These are phyloP conservation scores for Scedosporium aurantiacum DNA, from an alignment of 2,329 filamentous ascomycete genomes.

Conservation along the genomic window DNA sequence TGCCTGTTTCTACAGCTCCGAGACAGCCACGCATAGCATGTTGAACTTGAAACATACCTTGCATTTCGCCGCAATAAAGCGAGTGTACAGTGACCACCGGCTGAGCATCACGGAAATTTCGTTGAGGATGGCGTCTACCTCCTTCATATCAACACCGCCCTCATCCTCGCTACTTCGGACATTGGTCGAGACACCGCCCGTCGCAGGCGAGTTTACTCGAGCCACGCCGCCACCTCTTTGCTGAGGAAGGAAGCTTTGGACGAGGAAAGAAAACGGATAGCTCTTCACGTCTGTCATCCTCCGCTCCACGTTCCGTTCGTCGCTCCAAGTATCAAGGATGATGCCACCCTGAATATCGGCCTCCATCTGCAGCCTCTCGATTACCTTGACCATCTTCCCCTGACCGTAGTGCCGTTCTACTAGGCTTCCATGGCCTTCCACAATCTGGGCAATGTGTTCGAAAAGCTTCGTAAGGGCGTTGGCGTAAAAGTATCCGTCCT, in stretches of 20 bases:
- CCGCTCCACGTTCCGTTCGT: constrained; percentile 74
- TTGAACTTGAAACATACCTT: constrained; percentile 41
- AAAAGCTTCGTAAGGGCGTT: constrained; percentile 85
- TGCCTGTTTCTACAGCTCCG: not conserved
- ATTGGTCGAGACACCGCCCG: constrained; percentile 29
- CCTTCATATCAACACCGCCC: constrained; percentile 80
- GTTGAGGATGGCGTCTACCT: constrained; percentile 75
- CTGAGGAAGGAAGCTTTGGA: constrained; percentile 78
- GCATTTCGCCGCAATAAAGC: constrained; percentile 81
- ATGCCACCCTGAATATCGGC: constrained; percentile 95
- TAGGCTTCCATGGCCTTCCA: constrained; percentile 80
- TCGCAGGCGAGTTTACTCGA: constrained; percentile 65
- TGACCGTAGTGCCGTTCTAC: constrained; percentile 90
- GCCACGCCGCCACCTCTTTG: constrained; percentile 54
- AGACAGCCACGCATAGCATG: not conserved
- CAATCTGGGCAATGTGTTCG: constrained; percentile 93
- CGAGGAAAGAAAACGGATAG: constrained; percentile 93
- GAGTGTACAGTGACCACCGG: constrained; percentile 83
- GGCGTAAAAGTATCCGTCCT: constrained; percentile 83
- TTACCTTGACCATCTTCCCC: constrained; percentile 89
- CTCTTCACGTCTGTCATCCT: constrained; percentile 92
- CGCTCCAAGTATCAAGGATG: constrained; percentile 88
- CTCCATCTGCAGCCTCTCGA: constrained; percentile 85
- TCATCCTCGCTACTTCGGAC: constrained; percentile 70
- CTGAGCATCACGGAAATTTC: constrained; percentile 89